Percentiles rank a stretch among this genome's conserved stretches.
phyloP scores from a whole-genome alignment of 805 yeast species.

The Cyberlindnera euphorbiiphila region DNA sequence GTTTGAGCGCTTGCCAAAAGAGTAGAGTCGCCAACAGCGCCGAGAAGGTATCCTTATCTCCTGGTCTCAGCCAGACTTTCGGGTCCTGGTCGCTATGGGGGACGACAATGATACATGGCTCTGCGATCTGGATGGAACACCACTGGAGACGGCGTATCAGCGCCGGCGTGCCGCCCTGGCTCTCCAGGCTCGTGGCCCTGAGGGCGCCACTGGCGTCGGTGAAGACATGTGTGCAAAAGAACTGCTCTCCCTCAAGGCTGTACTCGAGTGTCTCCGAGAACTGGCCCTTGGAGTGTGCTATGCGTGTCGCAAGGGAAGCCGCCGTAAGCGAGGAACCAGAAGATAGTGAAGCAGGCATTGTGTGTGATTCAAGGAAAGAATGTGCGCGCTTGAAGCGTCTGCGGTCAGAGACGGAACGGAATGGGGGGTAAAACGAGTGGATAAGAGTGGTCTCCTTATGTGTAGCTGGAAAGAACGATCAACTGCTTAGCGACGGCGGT shows the following conservation, averaged over 20 bases:
- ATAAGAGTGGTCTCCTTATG: no score
- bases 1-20: constrained; percentile 55
- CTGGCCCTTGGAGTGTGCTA: constrained; percentile 8
- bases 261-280: constrained; percentile 8
- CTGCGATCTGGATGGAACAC: constrained; percentile 10
- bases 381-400: no score
- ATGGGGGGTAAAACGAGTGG: background rate
- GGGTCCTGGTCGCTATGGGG: constrained; percentile 9
- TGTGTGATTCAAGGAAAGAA: background rate
- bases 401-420: no score
- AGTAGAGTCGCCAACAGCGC: constrained; percentile 42
- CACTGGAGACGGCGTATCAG: constrained; percentile 14
- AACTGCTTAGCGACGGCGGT: no score
- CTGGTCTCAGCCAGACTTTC: constrained; percentile 18
- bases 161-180: background rate
- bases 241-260: constrained; percentile 14
- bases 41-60: constrained; percentile 33
- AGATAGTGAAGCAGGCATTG: background rate
- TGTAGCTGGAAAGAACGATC: no score
- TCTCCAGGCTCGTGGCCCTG: background rate
- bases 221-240: constrained; percentile 3
- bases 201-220: constrained; percentile 8
- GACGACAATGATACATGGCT: constrained; percentile 7
- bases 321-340: constrained; percentile 6
- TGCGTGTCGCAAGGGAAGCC: constrained; percentile 6